A percentile compares a stretch with the other conserved stretches of the same genome.
Evolutionary conservation across 2,329 filamentous ascomycete genomes (phyloP).

Genomic region (Colletotrichum higginsianum): DNA sequence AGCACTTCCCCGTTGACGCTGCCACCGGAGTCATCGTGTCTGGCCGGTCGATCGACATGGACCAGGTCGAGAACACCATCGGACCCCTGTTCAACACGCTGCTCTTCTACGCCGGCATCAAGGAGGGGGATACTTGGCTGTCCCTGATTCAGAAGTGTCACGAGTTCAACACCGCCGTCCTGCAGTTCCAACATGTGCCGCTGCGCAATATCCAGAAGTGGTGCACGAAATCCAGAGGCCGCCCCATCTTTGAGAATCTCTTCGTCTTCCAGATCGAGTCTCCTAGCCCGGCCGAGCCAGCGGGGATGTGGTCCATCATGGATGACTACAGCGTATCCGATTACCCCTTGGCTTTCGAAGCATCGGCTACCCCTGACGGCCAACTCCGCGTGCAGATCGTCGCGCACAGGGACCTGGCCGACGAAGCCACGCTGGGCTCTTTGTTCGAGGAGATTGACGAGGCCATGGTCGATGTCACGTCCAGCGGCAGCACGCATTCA

Average conservation of each 20-base stretch:
- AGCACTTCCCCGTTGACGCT: conserved; percentile 61
- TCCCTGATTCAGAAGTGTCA: conserved; percentile 77
- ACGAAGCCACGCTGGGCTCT: conserved; percentile 47
- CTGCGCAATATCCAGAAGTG: conserved; percentile 87
- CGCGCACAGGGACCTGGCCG: conserved; percentile 62
- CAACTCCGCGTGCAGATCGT: conserved; percentile 72
- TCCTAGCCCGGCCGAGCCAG: conserved; percentile 18
- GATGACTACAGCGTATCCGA: conserved; percentile 69
- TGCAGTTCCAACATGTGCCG: conserved; percentile 84
- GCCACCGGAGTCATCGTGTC: conserved; percentile 84
- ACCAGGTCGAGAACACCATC: conserved; percentile 76
- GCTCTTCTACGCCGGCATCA: conserved; percentile 73
- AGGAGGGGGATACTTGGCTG: conserved; percentile 67
- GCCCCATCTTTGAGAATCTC: conserved; percentile 81
- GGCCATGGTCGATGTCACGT: conserved; percentile 38
- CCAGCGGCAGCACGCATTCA: conserved; percentile 23
- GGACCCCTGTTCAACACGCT: conserved; percentile 94
- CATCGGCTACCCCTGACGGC: conserved; percentile 66
- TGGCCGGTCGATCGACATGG: conserved; percentile 80
- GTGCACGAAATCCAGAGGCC: conserved; percentile 64
- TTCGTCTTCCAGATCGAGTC: conserved; percentile 82
- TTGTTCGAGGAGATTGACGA: conserved; percentile 60
- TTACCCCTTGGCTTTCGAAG: conserved; percentile 85
- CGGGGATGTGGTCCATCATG: conserved; percentile 68
- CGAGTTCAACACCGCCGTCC: conserved; percentile 75